Evolutionary conservation across 2,329 filamentous ascomycete genomes (phyloP), one percentile per base, ranked within the genome.

Genomic region (Penicillium sp.): DNA sequence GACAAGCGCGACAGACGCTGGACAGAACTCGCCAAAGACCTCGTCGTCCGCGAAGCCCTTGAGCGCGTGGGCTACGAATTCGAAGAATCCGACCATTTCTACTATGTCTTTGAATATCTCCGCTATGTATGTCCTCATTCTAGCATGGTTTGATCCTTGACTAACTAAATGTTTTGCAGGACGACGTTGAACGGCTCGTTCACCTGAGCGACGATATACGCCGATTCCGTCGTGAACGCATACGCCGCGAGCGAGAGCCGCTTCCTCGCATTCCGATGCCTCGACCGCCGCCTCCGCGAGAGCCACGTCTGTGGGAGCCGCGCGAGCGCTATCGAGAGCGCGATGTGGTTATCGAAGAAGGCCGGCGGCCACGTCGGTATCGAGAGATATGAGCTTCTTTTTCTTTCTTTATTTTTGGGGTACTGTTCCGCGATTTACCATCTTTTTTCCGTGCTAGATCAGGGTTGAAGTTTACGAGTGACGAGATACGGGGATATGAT

Each of bases 11-110:
- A 83, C 56, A 84, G 88, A 59, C 89, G 96, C 78, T 97, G 93
- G 93, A 99, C 94, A 0, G 94, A 97, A 74, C 91, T 99, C 64
- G 96, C 93, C 47, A 96, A 96, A 75, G 92, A 96, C 64, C 76
- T 97, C 35, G 90, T 97, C 16, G 81, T 87, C 58, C 85, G 88
- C 52, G 91, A 97, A 69, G 94, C 94, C 18, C 89, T 97, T 62
- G 87, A 96, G 64, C 81, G 88, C 65, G 77, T 87, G 68, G 90
- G 90, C 2, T 97, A 96, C 72, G 86, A 90, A 59, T 97, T 87
- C 68, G 91, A 97, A 70, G 92, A 97, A 79, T 94, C 90, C 0
- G 88, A 91, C 54, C 84, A 82, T 60, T 95, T 91, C 74, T 97
- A 89, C 74, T 97, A 97, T 72, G 85, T 97, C 47, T 93, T 96